Evolutionary conservation across 176 grass and related monocot genomes (phyloP).

Genomic region (Zea luxurians): DNA sequence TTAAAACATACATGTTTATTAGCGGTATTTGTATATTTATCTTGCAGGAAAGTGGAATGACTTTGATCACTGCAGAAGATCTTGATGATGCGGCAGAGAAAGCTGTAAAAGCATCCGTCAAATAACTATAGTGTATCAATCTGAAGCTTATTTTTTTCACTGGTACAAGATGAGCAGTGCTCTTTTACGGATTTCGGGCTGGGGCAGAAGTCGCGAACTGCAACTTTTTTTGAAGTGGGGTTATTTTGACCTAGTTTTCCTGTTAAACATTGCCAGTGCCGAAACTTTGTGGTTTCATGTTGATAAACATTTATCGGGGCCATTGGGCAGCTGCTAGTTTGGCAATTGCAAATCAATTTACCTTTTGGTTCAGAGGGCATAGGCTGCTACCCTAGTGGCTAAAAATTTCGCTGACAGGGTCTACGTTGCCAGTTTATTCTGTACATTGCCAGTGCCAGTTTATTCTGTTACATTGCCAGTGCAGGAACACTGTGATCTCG

Average conservation of each 20-base stretch:
- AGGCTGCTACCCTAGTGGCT: not conserved
- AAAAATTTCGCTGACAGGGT: not conserved
- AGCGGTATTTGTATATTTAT: not conserved
- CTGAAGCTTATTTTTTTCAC: constrained; percentile 39
- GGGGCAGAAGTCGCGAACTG: constrained; percentile 18
- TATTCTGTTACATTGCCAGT: not conserved
- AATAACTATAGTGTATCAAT: constrained; percentile 42
- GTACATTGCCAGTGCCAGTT: not conserved
- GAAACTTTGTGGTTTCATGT: constrained; percentile 34
- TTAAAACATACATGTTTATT: not conserved
- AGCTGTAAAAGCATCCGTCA: constrained; percentile 66
- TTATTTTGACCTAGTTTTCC: constrained; percentile 22
- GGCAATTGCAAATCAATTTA: not conserved
- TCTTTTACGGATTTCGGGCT: constrained; percentile 33
- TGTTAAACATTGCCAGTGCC: not conserved
- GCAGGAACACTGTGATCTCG: not conserved
- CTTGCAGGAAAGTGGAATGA: constrained; percentile 88
- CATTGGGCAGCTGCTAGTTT: constrained; percentile 24
- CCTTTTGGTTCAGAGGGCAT: not conserved
- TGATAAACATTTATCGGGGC: constrained; percentile 41
- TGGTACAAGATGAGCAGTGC: constrained; percentile 35
- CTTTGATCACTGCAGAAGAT: constrained; percentile 96
- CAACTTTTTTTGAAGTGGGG: constrained; percentile 30
- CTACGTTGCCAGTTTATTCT: not conserved
- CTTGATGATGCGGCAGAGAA: constrained; percentile 97